These are phyloP conservation scores for Nakazawaea ernobii DNA, from an alignment of 805 yeast genomes.

Conservation along the genomic window DNA sequence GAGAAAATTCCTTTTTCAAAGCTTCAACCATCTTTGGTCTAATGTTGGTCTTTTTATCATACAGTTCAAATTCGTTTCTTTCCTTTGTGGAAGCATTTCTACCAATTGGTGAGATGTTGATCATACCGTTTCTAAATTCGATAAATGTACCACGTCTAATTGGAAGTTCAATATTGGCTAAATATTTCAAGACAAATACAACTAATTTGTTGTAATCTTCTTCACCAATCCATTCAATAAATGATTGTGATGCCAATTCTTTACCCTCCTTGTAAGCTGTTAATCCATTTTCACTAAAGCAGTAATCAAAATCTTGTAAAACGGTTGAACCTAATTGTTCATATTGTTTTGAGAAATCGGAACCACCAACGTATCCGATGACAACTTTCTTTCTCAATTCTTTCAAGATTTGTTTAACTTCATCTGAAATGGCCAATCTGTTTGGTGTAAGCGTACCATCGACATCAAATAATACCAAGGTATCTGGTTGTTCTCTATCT, in stretches of 20 bases:
- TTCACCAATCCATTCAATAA: constrained; percentile 93
- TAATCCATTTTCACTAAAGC: constrained; percentile 96
- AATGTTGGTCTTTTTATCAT: constrained; percentile 71
- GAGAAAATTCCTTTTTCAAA: constrained; percentile 75
- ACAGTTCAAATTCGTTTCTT: constrained; percentile 88
- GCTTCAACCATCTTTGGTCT: constrained; percentile 85
- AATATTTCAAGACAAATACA: constrained; percentile 78
- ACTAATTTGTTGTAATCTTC: constrained; percentile 87
- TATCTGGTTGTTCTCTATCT: constrained; percentile 75
- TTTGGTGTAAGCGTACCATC: constrained; percentile 99
- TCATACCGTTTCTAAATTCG: constrained; percentile 99
- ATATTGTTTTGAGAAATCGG: constrained; percentile 87
- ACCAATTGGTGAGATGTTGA: constrained; percentile 96
- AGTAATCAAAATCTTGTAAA: constrained; percentile 81
- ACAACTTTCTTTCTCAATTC: constrained; percentile 87
- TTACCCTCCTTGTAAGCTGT: constrained; percentile 93
- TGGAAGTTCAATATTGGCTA: constrained; percentile 84
- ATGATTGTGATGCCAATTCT: constrained; percentile 87
- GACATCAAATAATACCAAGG: constrained; percentile 91
- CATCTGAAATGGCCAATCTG: constrained; percentile 63
- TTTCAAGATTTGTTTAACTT: constrained; percentile 65
- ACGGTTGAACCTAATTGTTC: constrained; percentile 90
- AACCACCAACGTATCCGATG: constrained; percentile 97
- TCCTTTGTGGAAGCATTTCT: constrained; percentile 95
- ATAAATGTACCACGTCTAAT: constrained; percentile 97